A percentile compares a stretch with the other conserved stretches of the same genome.
phyloP scores from a whole-genome alignment of 768 basidiomycete species.

The Lyophyllum semitale region DNA sequence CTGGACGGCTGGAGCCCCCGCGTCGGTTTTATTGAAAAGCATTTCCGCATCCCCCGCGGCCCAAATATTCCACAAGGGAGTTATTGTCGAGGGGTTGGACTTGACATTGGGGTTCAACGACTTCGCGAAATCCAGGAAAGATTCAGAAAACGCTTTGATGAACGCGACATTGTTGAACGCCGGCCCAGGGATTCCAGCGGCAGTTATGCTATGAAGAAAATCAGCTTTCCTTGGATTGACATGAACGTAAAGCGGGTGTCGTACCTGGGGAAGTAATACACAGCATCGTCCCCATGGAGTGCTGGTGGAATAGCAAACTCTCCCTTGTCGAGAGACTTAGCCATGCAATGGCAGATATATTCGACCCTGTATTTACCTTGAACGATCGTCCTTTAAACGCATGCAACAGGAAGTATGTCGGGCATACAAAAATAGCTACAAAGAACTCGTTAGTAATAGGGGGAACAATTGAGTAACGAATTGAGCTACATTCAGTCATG shows the following conservation, averaged over 20 bases:
- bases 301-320: conserved; percentile 47
- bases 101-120: conserved; percentile 32
- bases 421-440: conserved; percentile 50
- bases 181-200: too few species aligned
- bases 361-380: too few species aligned
- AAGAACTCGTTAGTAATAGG: too few species aligned
- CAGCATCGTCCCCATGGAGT: conserved; percentile 35
- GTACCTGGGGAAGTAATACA: conserved; percentile 44
- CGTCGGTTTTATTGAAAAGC: conserved; percentile 45
- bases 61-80: conserved; percentile 37
- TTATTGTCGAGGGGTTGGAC: conserved; percentile 31
- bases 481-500: conserved; percentile 40
- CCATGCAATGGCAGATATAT: too few species aligned
- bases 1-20: conserved; percentile 30
- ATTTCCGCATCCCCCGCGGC: conserved; percentile 38
- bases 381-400: conserved; percentile 30
- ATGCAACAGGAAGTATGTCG: conserved; percentile 38
- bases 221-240: too few species aligned
- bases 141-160: conserved; percentile 35
- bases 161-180: conserved; percentile 37
- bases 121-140: conserved; percentile 39
- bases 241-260: conserved; percentile 10
- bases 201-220: too few species aligned
- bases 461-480: not conserved
- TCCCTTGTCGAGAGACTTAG: too few species aligned